Evolutionary conservation across 352 stramenopile genomes (phyloP).

Genomic region (Phytophthora pinifolia): DNA sequence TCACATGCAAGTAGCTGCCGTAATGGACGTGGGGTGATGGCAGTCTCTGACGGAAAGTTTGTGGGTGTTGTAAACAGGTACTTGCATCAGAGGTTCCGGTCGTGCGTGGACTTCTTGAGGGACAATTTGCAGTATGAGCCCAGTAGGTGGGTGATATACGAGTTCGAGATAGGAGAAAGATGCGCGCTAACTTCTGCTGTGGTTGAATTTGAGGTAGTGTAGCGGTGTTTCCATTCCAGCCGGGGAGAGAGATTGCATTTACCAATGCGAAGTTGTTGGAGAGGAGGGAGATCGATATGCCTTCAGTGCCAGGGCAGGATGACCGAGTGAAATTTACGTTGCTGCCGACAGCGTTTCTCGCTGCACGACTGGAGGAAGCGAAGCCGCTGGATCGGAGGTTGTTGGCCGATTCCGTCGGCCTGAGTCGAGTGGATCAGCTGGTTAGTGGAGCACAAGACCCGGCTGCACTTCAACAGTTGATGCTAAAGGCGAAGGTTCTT

Average conservation of each 20-base stretch:
- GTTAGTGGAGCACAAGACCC: slow-evolving; percentile 19
- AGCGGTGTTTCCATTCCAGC: slow-evolving; percentile 46
- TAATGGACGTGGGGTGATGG: neutral
- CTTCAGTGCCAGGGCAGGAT: neutral
- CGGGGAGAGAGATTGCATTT: slow-evolving; percentile 39
- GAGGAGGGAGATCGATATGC: slow-evolving; percentile 33
- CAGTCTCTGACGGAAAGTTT: neutral
- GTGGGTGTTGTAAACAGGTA: slow-evolving; percentile 33
- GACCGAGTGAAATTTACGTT: slow-evolving; percentile 29
- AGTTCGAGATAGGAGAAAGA: neutral
- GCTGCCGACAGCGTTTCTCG: slow-evolving; percentile 43
- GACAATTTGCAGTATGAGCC: slow-evolving; percentile 21
- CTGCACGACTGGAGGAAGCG: slow-evolving; percentile 29
- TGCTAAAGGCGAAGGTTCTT: slow-evolving; percentile 47
- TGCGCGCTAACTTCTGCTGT: neutral
- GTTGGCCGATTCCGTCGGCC: slow-evolving; percentile 23
- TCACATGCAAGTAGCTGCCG: slow-evolving; percentile 29
- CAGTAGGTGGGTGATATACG: slow-evolving; percentile 18
- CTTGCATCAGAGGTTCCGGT: slow-evolving; percentile 61
- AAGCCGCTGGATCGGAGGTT: slow-evolving; percentile 27
- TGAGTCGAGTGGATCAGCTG: slow-evolving; percentile 31
- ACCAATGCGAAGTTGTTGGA: slow-evolving; percentile 65
- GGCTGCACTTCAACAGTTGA: slow-evolving; percentile 36
- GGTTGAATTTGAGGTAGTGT: slow-evolving; percentile 14
- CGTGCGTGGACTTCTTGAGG: slow-evolving; percentile 42